phyloP scores from a whole-genome alignment of 306 rosid species.

The Cucurbita moschata region DNA sequence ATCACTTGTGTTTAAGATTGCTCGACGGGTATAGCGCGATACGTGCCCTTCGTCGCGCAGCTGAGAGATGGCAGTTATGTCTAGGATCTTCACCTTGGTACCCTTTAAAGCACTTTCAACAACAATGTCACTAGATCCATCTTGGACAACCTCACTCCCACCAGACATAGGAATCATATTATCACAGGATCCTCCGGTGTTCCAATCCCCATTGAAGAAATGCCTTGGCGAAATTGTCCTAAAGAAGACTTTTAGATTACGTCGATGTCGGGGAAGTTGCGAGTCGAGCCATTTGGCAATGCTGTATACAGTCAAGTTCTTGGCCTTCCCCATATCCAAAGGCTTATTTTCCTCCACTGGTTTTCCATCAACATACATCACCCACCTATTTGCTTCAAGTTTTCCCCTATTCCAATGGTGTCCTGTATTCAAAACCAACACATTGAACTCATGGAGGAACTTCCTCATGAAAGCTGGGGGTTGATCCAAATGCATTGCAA shows the following conservation, averaged over 20 bases:
- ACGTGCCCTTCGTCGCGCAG: conserved; percentile 89
- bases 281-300: conserved; percentile 60
- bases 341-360: conserved; percentile 38
- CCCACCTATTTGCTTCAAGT: conserved; percentile 62
- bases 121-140: conserved; percentile 44
- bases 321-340: conserved; percentile 44
- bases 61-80: conserved; percentile 67
- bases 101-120: conserved; percentile 69
- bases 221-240: conserved; percentile 83
- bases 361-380: conserved; percentile 62
- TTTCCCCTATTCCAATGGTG: conserved; percentile 95
- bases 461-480: conserved; percentile 68
- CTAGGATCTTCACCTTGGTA: conserved; percentile 59
- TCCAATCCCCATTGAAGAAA: conserved; percentile 85
- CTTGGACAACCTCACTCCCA: conserved; percentile 47
- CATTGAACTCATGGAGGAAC: conserved; percentile 48
- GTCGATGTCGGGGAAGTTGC: conserved; percentile 47
- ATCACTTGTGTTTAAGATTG: conserved; percentile 42
- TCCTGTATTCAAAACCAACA: conserved; percentile 84
- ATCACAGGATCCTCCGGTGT: conserved; percentile 78
- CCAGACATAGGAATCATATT: conserved; percentile 45
- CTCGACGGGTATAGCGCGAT: conserved; percentile 52
- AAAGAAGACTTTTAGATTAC: conserved; percentile 58
- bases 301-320: conserved; percentile 57
- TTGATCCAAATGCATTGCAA: conserved; percentile 89